These are phyloP conservation scores for Raphanus sativus DNA, from an alignment of 345 rosid species.

Conservation along the genomic window DNA sequence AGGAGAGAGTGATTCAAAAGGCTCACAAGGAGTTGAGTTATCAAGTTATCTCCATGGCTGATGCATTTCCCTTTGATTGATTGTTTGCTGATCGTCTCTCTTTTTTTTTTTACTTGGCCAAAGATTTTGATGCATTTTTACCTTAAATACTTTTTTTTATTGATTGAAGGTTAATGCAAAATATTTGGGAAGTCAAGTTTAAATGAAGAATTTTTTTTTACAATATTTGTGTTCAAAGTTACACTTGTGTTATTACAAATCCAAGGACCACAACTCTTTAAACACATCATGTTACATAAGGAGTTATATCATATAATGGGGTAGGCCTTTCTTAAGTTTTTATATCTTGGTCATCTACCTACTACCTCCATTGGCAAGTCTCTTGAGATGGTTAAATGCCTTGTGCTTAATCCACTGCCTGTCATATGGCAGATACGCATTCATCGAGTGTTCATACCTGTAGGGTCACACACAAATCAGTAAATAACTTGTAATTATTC, in stretches of 20 bases:
- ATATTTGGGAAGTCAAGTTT: constrained; percentile 31
- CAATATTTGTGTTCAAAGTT: not conserved
- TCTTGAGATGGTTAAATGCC: constrained; percentile 73
- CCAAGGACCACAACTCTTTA: not conserved
- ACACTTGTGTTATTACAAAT: not conserved
- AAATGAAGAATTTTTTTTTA: not conserved
- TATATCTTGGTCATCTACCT: constrained; percentile 8
- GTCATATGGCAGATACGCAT: constrained; percentile 82
- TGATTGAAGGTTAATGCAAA: constrained; percentile 37
- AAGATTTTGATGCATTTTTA: constrained; percentile 33
- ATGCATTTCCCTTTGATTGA: constrained; percentile 46
- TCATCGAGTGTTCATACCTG: constrained; percentile 68
- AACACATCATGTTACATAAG: not conserved
- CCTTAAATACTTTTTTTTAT: constrained; percentile 23
- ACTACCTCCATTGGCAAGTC: constrained; percentile 54
- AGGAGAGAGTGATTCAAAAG: constrained; percentile 53
- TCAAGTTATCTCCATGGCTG: constrained; percentile 38
- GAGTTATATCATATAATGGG: not conserved
- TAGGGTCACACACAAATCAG: not conserved
- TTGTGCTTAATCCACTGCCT: constrained; percentile 86
- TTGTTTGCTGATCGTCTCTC: constrained; percentile 44
- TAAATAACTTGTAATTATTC: not conserved
- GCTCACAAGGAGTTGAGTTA: constrained; percentile 41
- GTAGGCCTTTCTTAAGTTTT: not conserved
- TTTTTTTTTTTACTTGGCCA: constrained; percentile 25